Conservation (phyloP, 305 asterid species). For the Petunia hybrid region DNA sequence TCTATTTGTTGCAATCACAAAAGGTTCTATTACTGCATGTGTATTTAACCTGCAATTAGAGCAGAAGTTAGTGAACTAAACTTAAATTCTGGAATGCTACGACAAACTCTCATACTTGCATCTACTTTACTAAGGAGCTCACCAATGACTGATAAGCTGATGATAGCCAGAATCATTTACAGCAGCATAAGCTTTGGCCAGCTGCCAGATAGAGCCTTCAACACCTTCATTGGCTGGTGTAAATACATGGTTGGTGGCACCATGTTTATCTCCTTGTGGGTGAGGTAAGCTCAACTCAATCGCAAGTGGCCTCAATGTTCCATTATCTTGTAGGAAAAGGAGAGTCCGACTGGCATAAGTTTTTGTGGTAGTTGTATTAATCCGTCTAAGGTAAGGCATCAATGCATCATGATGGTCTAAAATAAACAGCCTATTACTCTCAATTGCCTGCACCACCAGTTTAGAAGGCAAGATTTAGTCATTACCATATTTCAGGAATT, state of each 20-base stretch:
- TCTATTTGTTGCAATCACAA: constrained; percentile 37
- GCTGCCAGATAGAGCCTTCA: constrained; percentile 72
- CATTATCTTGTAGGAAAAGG: constrained; percentile 65
- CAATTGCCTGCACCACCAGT: constrained; percentile 57
- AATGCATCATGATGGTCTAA: constrained; percentile 79
- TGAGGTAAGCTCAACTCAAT: constrained; percentile 85
- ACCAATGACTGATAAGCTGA: constrained; percentile 84
- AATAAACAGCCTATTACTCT: constrained; percentile 55
- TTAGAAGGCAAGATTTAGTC: not conserved
- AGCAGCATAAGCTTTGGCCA: constrained; percentile 78
- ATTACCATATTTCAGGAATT: constrained; percentile 10
- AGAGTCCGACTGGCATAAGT: constrained; percentile 80
- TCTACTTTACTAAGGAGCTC: not conserved
- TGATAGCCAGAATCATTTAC: constrained; percentile 82
- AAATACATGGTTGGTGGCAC: constrained; percentile 61
- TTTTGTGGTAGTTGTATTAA: constrained; percentile 71
- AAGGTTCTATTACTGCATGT: constrained; percentile 37
- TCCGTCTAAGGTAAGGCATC: constrained; percentile 72
- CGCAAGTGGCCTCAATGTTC: constrained; percentile 69
- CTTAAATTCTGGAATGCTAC: not conserved
- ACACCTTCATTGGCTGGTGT: constrained; percentile 66
- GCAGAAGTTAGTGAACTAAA: not conserved
- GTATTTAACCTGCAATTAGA: constrained; percentile 31
- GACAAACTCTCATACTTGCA: not conserved
- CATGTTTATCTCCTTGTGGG: constrained; percentile 60